These are phyloP conservation scores for Biscogniauxia mediterranea DNA, from an alignment of 2,329 filamentous ascomycete genomes.

Conservation along the genomic window DNA sequence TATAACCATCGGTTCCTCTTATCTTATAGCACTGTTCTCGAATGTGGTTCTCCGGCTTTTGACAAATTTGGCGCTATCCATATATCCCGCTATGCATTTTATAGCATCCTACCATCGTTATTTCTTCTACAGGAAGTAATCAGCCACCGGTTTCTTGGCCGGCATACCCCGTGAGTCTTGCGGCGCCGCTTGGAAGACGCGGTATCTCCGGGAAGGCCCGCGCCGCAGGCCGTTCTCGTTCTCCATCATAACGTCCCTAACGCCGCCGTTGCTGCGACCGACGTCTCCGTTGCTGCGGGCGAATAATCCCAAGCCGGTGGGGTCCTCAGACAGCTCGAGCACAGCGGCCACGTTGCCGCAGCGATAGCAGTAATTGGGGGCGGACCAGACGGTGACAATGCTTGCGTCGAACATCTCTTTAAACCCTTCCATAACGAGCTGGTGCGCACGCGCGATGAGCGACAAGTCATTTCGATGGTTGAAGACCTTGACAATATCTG, in stretches of 20 bases:
- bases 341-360: slow-evolving; percentile 96
- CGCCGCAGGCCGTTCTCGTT: slow-evolving; percentile 43
- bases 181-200: slow-evolving; percentile 94
- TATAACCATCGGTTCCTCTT: not conserved
- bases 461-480: slow-evolving; percentile 92
- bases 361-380: slow-evolving; percentile 94
- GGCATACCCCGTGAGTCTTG: slow-evolving; percentile 97
- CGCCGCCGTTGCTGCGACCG: slow-evolving; percentile 46
- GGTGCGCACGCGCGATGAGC: slow-evolving; percentile 89
- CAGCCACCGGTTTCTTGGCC: slow-evolving; percentile 95
- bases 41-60: not conserved
- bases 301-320: slow-evolving; percentile 69
- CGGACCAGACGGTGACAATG: slow-evolving; percentile 98
- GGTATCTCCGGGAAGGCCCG: slow-evolving; percentile 84
- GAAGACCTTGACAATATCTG: slow-evolving; percentile 93
- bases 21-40: not conserved
- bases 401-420: slow-evolving; percentile 98
- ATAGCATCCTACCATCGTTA: not conserved
- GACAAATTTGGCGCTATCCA: no score
- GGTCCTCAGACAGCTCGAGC: slow-evolving; percentile 86
- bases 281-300: slow-evolving; percentile 70
- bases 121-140: slow-evolving; percentile 75
- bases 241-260: slow-evolving; percentile 48
- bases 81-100: not conserved
- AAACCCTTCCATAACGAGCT: slow-evolving; percentile 98